Evolutionary conservation across 176 grass and related monocot species (phyloP).

Genomic region (Phragmites australis): DNA sequence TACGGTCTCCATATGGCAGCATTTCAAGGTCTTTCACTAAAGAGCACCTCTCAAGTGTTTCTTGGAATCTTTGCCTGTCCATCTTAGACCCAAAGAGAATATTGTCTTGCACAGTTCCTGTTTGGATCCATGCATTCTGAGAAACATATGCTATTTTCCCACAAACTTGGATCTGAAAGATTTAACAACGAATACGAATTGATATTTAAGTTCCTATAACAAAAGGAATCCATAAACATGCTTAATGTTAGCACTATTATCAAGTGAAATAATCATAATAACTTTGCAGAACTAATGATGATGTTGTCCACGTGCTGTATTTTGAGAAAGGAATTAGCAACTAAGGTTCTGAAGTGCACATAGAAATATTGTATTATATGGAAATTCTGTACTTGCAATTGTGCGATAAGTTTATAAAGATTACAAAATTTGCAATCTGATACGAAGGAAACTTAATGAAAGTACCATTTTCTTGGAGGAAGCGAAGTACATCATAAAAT

Average conservation of each 20-base stretch:
- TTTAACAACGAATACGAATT: constrained; percentile 8
- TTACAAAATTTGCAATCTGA: neutral
- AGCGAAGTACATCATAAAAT: constrained; percentile 8
- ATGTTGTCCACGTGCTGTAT: neutral
- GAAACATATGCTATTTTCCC: constrained; percentile 85
- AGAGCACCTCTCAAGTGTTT: constrained; percentile 72
- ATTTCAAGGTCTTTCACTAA: constrained; percentile 81
- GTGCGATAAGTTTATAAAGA: neutral
- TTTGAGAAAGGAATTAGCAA: constrained; percentile 19
- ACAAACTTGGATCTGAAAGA: constrained; percentile 72
- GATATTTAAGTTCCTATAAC: neutral
- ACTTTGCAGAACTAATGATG: neutral
- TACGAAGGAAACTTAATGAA: neutral
- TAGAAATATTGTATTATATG: neutral
- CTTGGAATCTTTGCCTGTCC: constrained; percentile 69
- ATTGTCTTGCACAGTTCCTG: constrained; percentile 81
- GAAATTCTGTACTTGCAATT: neutral
- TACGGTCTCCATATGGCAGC: constrained; percentile 71
- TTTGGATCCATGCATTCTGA: constrained; percentile 96
- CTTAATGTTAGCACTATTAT: neutral
- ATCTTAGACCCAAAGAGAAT: constrained; percentile 80
- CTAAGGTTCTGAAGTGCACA: constrained; percentile 1
- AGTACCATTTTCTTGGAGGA: neutral
- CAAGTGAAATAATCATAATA: neutral
- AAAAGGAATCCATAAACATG: neutral